Evolutionary conservation across 2,329 filamentous ascomycete genomes (phyloP).

Genomic region (Pseudogymnoascus sp.): DNA sequence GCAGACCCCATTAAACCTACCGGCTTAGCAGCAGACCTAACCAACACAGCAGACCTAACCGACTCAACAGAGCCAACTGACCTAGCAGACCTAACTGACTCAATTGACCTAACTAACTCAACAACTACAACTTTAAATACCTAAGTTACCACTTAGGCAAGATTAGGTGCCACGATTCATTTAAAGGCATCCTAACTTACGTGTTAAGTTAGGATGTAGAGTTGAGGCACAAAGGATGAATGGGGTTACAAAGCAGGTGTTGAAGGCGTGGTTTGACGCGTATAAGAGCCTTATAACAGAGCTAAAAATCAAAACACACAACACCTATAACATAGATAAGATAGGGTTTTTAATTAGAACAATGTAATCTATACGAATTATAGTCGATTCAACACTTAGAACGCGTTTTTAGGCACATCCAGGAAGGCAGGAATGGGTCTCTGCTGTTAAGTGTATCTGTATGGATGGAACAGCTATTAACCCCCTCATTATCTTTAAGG

Average conservation of each 20-base stretch:
- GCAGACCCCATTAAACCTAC: too few species aligned
- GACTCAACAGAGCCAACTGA: too few species aligned
- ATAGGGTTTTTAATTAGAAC: slow-evolving; percentile 2
- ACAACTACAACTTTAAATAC: too few species aligned
- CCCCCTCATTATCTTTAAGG: not conserved
- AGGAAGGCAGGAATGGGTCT: not conserved
- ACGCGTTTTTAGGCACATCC: slow-evolving; percentile 2
- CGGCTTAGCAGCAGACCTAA: too few species aligned
- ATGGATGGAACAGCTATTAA: not conserved
- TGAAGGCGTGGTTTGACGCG: not conserved
- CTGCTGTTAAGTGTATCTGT: not conserved
- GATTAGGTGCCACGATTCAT: not conserved
- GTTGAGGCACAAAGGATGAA: not conserved
- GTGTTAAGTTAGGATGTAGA: not conserved
- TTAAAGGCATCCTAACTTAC: not conserved
- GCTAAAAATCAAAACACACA: not conserved
- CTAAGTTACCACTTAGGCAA: too few species aligned
- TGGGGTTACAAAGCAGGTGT: not conserved
- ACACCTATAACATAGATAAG: not conserved
- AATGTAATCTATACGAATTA: not conserved
- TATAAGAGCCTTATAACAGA: not conserved
- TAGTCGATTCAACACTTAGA: not conserved
- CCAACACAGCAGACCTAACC: too few species aligned
- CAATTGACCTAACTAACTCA: too few species aligned
- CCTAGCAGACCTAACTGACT: too few species aligned